Evolutionary conservation across 768 basidiomycete genomes (phyloP), one percentile per base, ranked within the genome.

Genomic region (Russula lepida): DNA sequence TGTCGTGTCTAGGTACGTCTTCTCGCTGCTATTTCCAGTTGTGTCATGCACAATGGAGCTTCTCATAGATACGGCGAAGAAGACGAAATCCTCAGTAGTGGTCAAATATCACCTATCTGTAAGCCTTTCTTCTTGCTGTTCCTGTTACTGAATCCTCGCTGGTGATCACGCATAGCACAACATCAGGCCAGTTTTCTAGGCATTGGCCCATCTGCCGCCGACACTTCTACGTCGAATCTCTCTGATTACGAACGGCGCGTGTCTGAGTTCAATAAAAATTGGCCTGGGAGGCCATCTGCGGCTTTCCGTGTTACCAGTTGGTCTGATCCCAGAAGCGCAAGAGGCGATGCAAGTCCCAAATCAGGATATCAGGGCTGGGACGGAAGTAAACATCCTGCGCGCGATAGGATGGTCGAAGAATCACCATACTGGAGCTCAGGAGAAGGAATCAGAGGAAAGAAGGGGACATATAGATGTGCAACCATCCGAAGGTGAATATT

Each of bases 81-180:
- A 21, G 86, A 86, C 15, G 84, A 86, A 15, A 72, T 85, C n/a
- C 71, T 86, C 53, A 90, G 89, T 70, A 90, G 88, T 67, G 88
- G 87, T 0, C 89, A 89, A 68, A 81, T 78, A 1, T 92, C 88
- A 27, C 87, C 88, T 6, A 74, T 81, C 63, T 84, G 88, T 85
- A 70, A 67, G 80, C 68, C 30, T 32, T 35, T 41, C 27, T 30
- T 43, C 44, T 44, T 44, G 19, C 19, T 12, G 15, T 51, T 33
- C n/a, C 27, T 23, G 37, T 15, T 39, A 13, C 19, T 25, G 30
- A 30, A 23, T 19, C 33, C 27, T 27, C 12, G 30, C 21, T 59
- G 35, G 59, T 35, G 25, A 27, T 30, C 23, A n/a, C 28, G 17
- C n/a, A n/a, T 32, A 64, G 65, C 51, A 9, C 54, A 55, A 23